phyloP scores from a whole-genome alignment of 2,329 filamentous ascomycete species.

The Trichoderma pleuroti region DNA sequence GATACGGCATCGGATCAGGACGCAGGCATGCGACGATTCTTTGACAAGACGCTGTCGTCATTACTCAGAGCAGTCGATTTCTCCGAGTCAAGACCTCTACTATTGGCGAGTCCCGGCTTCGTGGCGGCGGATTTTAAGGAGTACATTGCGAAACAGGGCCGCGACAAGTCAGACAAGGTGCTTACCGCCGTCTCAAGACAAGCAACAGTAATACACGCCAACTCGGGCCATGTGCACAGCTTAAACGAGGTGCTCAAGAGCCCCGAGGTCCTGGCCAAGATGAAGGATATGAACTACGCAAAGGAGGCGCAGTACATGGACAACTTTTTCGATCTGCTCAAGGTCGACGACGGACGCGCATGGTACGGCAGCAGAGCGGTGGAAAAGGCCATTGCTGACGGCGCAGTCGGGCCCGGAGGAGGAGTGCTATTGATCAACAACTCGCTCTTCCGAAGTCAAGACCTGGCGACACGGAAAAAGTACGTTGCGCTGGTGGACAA shows the following conservation, averaged over 20 bases:
- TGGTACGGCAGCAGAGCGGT: constrained; percentile 88
- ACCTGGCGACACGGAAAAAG: constrained; percentile 69
- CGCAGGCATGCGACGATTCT: constrained; percentile 71
- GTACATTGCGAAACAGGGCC: constrained; percentile 62
- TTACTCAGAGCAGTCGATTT: constrained; percentile 78
- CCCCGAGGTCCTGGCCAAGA: constrained; percentile 69
- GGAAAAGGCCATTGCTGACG: constrained; percentile 76
- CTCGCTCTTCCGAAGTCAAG: constrained; percentile 77
- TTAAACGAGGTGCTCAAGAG: constrained; percentile 84
- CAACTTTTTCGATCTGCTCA: constrained; percentile 71
- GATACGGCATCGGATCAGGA: constrained; percentile 62
- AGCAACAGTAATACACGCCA: constrained; percentile 74
- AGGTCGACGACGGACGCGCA: constrained; percentile 80
- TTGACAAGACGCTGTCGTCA: constrained; percentile 69
- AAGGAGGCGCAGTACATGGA: constrained; percentile 83
- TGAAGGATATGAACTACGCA: constrained; percentile 85
- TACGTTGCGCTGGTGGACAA: constrained; percentile 86
- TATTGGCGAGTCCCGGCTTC: constrained; percentile 88
- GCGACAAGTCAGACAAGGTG: constrained; percentile 61
- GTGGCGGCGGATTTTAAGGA: constrained; percentile 76
- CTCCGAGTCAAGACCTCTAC: constrained; percentile 62
- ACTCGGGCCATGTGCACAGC: constrained; percentile 80
- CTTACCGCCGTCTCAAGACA: constrained; percentile 60
- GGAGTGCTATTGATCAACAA: constrained; percentile 85
- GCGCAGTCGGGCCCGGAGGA: constrained; percentile 82